Conservation (phyloP, 2,329 filamentous ascomycete genomes). For the Trichoderma harzianum region DNA sequence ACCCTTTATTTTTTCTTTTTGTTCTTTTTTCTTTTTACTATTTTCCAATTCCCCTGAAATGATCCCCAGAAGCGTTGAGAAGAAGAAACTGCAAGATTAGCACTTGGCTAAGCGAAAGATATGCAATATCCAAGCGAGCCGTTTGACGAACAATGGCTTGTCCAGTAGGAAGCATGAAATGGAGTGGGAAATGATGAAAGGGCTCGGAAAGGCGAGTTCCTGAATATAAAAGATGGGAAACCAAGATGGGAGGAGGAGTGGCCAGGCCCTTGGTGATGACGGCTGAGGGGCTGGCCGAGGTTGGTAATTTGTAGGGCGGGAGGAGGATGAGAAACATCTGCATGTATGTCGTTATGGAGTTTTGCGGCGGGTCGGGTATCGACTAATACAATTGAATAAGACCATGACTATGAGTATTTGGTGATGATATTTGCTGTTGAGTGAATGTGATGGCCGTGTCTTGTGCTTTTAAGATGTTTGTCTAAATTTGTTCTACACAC, state of each 20-base stretch:
- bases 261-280: not conserved
- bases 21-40: not conserved
- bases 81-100: not conserved
- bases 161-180: not conserved
- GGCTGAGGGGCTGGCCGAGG: not conserved
- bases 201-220: not conserved
- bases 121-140: not conserved
- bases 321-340: conserved; percentile 1
- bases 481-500: not conserved
- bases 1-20: not conserved
- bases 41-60: not conserved
- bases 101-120: not conserved
- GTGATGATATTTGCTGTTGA: not conserved
- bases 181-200: not conserved
- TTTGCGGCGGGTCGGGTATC: not conserved
- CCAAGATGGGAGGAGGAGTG: not conserved
- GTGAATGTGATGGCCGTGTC: not conserved
- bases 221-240: not conserved
- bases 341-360: conserved; percentile 16
- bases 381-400: conserved; percentile 13
- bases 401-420: not conserved
- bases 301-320: not conserved
- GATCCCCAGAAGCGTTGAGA: conserved; percentile 12
- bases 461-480: not conserved
- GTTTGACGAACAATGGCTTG: conserved; percentile 6